Evolutionary conservation across 768 basidiomycete genomes (phyloP).

Genomic region (Hericium rajendrae): DNA sequence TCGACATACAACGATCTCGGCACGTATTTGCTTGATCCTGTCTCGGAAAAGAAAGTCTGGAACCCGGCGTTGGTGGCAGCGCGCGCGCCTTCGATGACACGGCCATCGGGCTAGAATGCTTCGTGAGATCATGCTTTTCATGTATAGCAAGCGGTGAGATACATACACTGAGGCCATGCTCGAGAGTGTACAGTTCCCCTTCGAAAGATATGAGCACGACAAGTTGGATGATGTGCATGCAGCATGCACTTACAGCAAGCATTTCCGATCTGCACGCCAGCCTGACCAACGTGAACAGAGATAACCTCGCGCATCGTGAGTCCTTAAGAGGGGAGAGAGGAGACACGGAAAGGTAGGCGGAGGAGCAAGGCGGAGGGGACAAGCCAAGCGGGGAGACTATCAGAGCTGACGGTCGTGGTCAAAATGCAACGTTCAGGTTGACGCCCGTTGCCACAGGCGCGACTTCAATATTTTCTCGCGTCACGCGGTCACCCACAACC

Average conservation of each 20-base stretch:
- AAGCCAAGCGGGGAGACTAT: no score
- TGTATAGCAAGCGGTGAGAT: neutral
- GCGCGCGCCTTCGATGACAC: slow-evolving; percentile 62
- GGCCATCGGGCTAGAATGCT: slow-evolving; percentile 74
- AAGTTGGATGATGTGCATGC: slow-evolving; percentile 6
- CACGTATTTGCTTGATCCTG: slow-evolving; percentile 88
- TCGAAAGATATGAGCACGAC: slow-evolving; percentile 14
- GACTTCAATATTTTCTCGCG: neutral
- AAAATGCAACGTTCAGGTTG: neutral
- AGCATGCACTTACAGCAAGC: slow-evolving; percentile 72
- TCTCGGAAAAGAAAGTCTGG: slow-evolving; percentile 97
- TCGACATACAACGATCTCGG: slow-evolving; percentile 96
- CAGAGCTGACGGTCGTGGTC: neutral
- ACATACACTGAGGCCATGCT: slow-evolving; percentile 91
- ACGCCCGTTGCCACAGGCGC: neutral
- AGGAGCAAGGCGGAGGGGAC: no score
- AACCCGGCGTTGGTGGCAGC: slow-evolving; percentile 76
- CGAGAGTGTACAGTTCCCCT: slow-evolving; percentile 98
- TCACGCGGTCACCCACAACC: neutral
- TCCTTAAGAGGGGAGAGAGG: slow-evolving; percentile 10
- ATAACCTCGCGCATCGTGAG: slow-evolving; percentile 81
- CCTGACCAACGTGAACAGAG: slow-evolving; percentile 94
- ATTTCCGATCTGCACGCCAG: slow-evolving; percentile 90
- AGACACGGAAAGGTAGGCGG: slow-evolving; percentile 8
- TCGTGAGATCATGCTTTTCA: neutral